These are phyloP conservation scores for Jatropha curcas DNA, from an alignment of 345 rosid species.

Conservation along the genomic window DNA sequence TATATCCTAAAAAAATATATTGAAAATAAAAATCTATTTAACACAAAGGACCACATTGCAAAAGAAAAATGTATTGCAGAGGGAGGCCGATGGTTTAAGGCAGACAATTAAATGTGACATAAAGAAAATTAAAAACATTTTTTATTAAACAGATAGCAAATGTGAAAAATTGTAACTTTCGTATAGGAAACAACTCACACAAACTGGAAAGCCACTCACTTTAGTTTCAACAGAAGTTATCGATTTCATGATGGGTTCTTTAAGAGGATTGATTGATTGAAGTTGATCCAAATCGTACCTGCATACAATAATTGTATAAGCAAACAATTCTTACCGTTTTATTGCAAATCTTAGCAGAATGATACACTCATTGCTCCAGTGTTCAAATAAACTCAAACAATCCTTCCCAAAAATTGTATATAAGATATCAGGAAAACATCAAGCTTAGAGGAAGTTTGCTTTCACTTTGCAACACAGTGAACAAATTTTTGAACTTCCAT, in stretches of 20 bases:
- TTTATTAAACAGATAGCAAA: not conserved
- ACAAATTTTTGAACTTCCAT: too few species aligned
- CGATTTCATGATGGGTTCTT: constrained; percentile 18
- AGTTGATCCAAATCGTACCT: constrained; percentile 4
- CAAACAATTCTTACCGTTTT: not conserved
- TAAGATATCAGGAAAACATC: too few species aligned
- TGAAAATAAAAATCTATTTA: not conserved
- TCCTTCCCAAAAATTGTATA: not conserved
- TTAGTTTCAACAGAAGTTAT: not conserved
- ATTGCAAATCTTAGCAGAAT: not conserved
- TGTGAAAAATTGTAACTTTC: not conserved
- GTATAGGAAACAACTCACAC: not conserved
- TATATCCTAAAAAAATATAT: not conserved
- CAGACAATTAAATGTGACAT: not conserved
- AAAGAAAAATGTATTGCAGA: not conserved
- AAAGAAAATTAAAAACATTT: too few species aligned
- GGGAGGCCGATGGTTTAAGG: not conserved
- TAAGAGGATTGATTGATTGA: constrained; percentile 15
- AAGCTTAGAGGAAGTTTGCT: too few species aligned
- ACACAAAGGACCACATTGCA: not conserved
- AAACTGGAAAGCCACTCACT: not conserved
- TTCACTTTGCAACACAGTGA: not conserved
- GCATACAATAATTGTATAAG: not conserved
- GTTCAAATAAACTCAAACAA: not conserved
- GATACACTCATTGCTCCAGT: not conserved